A percentile compares a stretch with the other conserved stretches of the same genome.
phyloP scores from a whole-genome alignment of 2,329 filamentous ascomycete genomes.

The Penicillium corylophilum region DNA sequence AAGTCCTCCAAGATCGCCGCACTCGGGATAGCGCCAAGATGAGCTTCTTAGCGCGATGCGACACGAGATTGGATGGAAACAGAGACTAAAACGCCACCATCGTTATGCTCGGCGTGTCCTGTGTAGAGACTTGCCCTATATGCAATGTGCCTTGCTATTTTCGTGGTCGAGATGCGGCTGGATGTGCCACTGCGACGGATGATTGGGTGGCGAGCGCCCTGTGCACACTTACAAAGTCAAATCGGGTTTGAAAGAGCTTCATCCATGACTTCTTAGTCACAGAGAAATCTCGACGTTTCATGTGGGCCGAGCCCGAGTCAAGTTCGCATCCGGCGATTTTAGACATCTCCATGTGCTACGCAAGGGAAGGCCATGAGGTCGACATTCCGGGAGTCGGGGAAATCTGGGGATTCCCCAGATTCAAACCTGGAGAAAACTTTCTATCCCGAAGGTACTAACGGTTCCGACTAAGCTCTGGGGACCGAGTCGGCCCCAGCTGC shows the following conservation, averaged over 20 bases:
- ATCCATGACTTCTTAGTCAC: neutral
- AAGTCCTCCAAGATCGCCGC: neutral
- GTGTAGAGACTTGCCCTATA: neutral
- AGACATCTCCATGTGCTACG: neutral
- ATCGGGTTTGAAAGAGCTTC: neutral
- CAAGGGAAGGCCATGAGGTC: neutral
- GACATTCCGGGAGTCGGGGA: neutral
- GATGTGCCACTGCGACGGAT: neutral
- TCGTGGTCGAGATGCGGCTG: neutral
- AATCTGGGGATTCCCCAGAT: neutral
- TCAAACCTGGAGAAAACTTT: neutral
- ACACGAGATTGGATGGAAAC: neutral
- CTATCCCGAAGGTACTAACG: neutral
- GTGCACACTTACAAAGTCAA: neutral
- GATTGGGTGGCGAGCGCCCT: neutral
- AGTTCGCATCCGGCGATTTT: conserved; percentile 1
- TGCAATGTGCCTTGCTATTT: neutral
- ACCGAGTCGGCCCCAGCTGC: conserved; percentile 5
- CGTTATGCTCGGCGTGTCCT: neutral
- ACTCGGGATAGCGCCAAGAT: neutral
- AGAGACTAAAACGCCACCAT: conserved; percentile 2
- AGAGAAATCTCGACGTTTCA: neutral
- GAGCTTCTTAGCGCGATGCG: neutral
- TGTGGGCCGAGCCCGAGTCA: neutral
- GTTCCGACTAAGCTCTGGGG: neutral